Conservation (phyloP, 805 yeast genomes). For the Saccharomycopsis guyanensis region DNA sequence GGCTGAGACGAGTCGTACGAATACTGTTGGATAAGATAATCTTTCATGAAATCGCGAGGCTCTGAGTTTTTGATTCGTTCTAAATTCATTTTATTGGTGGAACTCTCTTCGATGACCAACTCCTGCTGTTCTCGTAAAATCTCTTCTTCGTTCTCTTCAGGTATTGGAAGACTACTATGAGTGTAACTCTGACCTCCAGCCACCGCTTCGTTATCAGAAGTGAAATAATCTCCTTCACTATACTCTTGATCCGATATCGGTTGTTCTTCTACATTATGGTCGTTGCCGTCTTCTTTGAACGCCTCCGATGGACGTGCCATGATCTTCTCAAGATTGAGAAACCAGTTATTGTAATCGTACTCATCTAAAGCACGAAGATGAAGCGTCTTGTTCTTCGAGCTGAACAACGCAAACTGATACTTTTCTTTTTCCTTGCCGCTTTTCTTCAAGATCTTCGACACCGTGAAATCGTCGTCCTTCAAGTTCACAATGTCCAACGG, state of each 20-base stretch:
- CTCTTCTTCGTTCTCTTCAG: slow-evolving; percentile 20
- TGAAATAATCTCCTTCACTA: slow-evolving; percentile 17
- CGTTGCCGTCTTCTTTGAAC: slow-evolving; percentile 9
- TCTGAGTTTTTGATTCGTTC: slow-evolving; percentile 11
- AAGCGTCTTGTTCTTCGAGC: slow-evolving; percentile 20
- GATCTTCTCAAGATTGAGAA: slow-evolving; percentile 18
- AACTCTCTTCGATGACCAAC: slow-evolving; percentile 13
- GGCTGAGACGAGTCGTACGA: slow-evolving; percentile 21
- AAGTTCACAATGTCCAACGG: slow-evolving; percentile 18
- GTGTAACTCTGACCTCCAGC: slow-evolving; percentile 5
- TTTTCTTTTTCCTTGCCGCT: slow-evolving; percentile 5
- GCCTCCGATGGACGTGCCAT: slow-evolving; percentile 21
- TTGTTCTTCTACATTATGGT: slow-evolving; percentile 4
- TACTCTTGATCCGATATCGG: slow-evolving; percentile 11
- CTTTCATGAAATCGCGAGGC: slow-evolving; percentile 18
- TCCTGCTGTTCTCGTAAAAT: slow-evolving; percentile 12
- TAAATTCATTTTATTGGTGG: slow-evolving; percentile 21
- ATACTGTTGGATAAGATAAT: slow-evolving; percentile 19
- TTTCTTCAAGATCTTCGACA: slow-evolving; percentile 14
- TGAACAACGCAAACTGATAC: slow-evolving; percentile 20
- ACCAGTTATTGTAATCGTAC: slow-evolving; percentile 24
- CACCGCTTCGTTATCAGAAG: slow-evolving; percentile 20
- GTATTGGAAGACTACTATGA: slow-evolving; percentile 19
- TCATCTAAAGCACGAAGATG: slow-evolving; percentile 23
- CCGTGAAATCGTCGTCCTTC: slow-evolving; percentile 14